phyloP scores from a whole-genome alignment of 106 monocot genomes.

The Phalaenopsis equestris region DNA sequence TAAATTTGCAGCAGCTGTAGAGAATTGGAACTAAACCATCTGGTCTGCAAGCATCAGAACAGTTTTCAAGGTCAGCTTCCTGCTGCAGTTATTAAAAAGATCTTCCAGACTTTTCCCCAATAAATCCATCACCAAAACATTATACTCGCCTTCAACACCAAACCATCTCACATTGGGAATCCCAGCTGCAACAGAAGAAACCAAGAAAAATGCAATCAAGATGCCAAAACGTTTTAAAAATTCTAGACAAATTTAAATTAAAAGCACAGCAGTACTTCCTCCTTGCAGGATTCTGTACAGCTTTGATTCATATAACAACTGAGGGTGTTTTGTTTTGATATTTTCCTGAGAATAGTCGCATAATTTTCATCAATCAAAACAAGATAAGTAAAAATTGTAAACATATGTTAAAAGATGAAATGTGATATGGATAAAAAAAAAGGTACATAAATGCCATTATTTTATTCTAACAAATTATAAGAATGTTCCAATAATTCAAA shows the following conservation, averaged over 20 bases:
- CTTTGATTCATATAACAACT: constrained; percentile 49
- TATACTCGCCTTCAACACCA: constrained; percentile 45
- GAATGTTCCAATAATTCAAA: no score
- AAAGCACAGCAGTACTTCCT: constrained; percentile 28
- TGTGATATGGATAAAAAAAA: no score
- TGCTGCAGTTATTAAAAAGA: constrained; percentile 37
- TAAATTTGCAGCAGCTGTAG: background rate
- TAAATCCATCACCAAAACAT: constrained; percentile 53
- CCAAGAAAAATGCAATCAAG: background rate
- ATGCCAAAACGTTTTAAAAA: background rate
- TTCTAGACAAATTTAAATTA: background rate
- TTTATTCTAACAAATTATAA: no score
- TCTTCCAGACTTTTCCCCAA: constrained; percentile 54
- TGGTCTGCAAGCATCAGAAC: constrained; percentile 56
- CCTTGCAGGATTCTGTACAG: constrained; percentile 45
- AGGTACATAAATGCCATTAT: no score
- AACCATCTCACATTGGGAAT: constrained; percentile 44
- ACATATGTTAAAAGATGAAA: no score
- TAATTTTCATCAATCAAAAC: no score
- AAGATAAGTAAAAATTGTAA: no score
- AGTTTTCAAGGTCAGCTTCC: constrained; percentile 42
- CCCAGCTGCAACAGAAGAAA: constrained; percentile 24
- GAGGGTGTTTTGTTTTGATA: constrained; percentile 51
- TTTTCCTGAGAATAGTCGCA: constrained; percentile 26
- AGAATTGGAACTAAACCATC: constrained; percentile 20